Percentiles rank a stretch among this genome's conserved stretches.
Conservation (phyloP, 768 basidiomycete species). For the Solioccasus polychromus region DNA sequence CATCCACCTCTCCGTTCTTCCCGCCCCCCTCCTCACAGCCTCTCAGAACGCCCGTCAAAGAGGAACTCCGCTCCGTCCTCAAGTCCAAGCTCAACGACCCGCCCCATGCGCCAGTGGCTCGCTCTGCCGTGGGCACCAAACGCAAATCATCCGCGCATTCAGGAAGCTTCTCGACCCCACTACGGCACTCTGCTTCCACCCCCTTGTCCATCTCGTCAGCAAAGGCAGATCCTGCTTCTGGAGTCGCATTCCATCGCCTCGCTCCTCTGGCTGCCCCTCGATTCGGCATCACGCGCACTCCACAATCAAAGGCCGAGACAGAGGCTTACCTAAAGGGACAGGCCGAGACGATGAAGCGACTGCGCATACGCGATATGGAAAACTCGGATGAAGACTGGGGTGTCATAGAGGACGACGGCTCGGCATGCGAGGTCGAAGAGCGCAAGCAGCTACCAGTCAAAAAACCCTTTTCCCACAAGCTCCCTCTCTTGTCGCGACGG, state of each 20-base stretch:
- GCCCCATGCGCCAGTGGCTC: constrained; percentile 11
- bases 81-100: constrained; percentile 31
- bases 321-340: constrained; percentile 45
- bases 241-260: constrained; percentile 34
- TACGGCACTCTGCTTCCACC: constrained; percentile 44
- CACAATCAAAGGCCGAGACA: constrained; percentile 36
- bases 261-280: constrained; percentile 33
- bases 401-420: constrained; percentile 43
- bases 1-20: constrained; percentile 44
- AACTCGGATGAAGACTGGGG: constrained; percentile 45
- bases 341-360: constrained; percentile 61
- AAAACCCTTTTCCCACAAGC: constrained; percentile 31
- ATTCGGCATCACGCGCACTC: constrained; percentile 27
- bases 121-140: constrained; percentile 54
- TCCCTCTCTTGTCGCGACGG: constrained; percentile 23
- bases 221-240: constrained; percentile 32
- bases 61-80: constrained; percentile 43
- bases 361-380: constrained; percentile 57
- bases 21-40: constrained; percentile 45
- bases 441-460: constrained; percentile 32
- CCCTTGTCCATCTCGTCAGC: constrained; percentile 37
- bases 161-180: constrained; percentile 54
- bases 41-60: constrained; percentile 61
- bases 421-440: constrained; percentile 49
- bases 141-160: constrained; percentile 53